These are phyloP conservation scores for Cyclocybe cylindracea DNA, from an alignment of 768 basidiomycete species.

Conservation along the genomic window DNA sequence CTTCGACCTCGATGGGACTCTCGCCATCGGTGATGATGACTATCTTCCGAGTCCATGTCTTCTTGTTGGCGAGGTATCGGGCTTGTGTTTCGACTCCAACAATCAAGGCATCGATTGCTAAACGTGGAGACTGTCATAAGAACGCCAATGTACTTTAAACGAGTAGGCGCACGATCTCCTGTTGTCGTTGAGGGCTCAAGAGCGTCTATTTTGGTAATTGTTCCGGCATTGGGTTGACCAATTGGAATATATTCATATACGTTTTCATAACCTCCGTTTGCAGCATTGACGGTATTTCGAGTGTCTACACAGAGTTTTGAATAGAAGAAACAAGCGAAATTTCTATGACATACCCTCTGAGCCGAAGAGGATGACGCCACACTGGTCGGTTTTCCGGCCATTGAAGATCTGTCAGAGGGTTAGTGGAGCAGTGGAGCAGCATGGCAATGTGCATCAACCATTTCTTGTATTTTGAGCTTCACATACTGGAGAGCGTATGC, in stretches of 20 bases:
- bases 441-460: conserved; percentile 47
- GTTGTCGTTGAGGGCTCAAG: conserved; percentile 54
- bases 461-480: conserved; percentile 89
- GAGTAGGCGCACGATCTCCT: conserved; percentile 63
- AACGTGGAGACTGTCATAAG: background rate
- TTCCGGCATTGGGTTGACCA: conserved; percentile 61
- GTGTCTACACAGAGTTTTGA: conserved; percentile 46
- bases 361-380: conserved; percentile 89
- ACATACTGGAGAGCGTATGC: conserved; percentile 85
- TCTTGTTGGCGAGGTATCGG: conserved; percentile 64
- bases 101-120: conserved; percentile 86
- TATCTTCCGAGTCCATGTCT: conserved; percentile 84
- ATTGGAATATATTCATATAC: conserved; percentile 73
- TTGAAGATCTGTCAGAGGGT: conserved; percentile 70
- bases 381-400: conserved; percentile 91
- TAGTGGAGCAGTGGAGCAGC: background rate
- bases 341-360: conserved; percentile 56
- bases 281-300: conserved; percentile 60
- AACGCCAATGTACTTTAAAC: background rate
- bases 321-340: background rate
- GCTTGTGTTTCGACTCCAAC: conserved; percentile 84
- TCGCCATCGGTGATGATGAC: conserved; percentile 87
- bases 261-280: conserved; percentile 71
- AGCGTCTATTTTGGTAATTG: conserved; percentile 64
- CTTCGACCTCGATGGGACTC: conserved; percentile 67